These are phyloP conservation scores for Cichorium intybus DNA, from an alignment of 140 eudicot species.

Conservation along the genomic window DNA sequence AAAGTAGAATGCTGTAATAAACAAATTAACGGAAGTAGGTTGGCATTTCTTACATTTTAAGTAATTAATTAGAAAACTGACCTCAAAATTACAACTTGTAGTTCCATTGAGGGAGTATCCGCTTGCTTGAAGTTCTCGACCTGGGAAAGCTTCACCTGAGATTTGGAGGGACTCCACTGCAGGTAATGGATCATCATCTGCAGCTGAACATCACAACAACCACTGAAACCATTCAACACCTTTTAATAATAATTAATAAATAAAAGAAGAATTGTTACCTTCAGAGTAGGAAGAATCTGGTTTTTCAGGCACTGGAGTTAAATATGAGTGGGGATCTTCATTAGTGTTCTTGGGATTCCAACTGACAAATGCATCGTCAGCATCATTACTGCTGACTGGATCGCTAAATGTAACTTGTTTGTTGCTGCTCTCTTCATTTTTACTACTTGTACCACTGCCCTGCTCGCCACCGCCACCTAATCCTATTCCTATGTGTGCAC, in stretches of 20 bases:
- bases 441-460: constrained; percentile 17
- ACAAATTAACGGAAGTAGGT: too few relatives aligned
- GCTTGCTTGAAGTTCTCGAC: constrained; percentile 77
- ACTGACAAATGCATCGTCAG: constrained; percentile 44
- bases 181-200: constrained; percentile 91
- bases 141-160: constrained; percentile 94
- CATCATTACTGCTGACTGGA: constrained; percentile 56
- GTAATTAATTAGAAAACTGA: constrained; percentile 23
- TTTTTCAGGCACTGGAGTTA: constrained; percentile 87
- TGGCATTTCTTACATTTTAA: too few relatives aligned
- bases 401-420: constrained; percentile 80
- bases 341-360: constrained; percentile 57
- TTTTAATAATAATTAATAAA: constrained; percentile 12
- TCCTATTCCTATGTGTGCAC: constrained; percentile 35
- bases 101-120: constrained; percentile 93
- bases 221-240: constrained; percentile 12
- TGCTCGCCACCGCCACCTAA: constrained; percentile 38
- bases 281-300: constrained; percentile 89
- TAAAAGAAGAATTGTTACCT: constrained; percentile 50
- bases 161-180: constrained; percentile 88
- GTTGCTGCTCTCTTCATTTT: constrained; percentile 41
- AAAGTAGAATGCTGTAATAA: too few relatives aligned
- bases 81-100: constrained; percentile 97
- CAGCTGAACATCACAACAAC: constrained; percentile 57
- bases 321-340: constrained; percentile 73